Conservation (phyloP, 208 protist species). For the Acanthamoeba castellanii region DNA sequence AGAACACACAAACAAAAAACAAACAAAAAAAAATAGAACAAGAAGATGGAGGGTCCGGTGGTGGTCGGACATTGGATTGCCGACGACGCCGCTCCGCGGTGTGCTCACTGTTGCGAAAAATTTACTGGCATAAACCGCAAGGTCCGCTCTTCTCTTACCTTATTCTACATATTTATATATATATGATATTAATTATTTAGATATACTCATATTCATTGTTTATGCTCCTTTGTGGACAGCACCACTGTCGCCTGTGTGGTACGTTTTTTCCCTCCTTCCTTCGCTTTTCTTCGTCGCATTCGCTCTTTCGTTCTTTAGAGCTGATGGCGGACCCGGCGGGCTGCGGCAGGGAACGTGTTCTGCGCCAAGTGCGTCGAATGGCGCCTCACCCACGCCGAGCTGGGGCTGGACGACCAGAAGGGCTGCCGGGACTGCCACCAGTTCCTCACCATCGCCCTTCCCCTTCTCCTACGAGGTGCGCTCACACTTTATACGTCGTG, state of each 20-base stretch:
- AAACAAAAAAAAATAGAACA: background rate
- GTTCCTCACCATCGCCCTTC: background rate
- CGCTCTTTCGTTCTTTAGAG: background rate
- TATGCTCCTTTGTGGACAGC: background rate
- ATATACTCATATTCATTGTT: no score
- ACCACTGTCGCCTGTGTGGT: background rate
- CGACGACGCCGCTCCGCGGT: background rate
- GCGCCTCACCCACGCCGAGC: background rate
- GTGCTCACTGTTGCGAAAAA: background rate
- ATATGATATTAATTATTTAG: background rate
- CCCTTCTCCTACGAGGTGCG: background rate
- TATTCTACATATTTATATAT: background rate
- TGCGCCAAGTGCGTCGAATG: slow-evolving; percentile 30
- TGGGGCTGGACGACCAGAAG: slow-evolving; percentile 14
- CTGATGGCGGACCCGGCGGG: background rate
- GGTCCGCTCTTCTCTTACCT: background rate
- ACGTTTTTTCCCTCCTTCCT: background rate
- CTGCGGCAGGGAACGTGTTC: background rate
- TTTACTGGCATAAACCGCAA: background rate
- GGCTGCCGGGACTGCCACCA: background rate
- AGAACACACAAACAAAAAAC: background rate
- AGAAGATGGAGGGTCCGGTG: background rate
- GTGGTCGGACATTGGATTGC: background rate
- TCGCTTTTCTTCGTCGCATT: background rate
- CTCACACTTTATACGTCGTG: background rate